A percentile compares a stretch with the other conserved stretches of the same genome.
Evolutionary conservation across 2,329 filamentous ascomycete genomes (phyloP).

Genomic region (Ophiocordyceps camponoti-rufipedis): DNA sequence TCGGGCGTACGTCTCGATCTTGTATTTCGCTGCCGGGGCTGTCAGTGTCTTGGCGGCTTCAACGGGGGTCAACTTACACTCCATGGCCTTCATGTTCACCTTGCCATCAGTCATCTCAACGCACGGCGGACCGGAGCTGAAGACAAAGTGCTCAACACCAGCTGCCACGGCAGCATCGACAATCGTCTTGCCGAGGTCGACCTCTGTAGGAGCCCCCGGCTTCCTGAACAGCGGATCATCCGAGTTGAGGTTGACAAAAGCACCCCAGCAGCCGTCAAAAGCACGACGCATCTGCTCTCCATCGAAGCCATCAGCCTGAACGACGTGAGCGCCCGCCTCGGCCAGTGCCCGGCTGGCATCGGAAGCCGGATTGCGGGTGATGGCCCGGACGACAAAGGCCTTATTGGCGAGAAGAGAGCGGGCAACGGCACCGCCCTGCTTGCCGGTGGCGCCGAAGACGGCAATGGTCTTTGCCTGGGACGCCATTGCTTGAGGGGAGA

Average conservation of each 20-base stretch:
- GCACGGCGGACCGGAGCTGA: slow-evolving; percentile 5
- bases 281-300: neutral
- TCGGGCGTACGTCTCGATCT: slow-evolving; percentile 7
- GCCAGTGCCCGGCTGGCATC: neutral
- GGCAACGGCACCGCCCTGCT: neutral
- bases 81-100: neutral
- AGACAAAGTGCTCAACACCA: slow-evolving; percentile 11
- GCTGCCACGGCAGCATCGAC: slow-evolving; percentile 8
- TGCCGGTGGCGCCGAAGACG: neutral
- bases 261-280: slow-evolving; percentile 4
- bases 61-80: neutral
- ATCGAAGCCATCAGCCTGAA: neutral
- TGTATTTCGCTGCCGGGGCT: slow-evolving; percentile 5
- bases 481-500: neutral
- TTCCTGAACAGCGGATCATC: slow-evolving; percentile 4
- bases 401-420: neutral
- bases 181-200: slow-evolving; percentile 10
- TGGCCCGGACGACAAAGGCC: neutral
- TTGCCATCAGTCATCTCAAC: neutral
- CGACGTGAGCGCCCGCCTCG: neutral
- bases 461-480: neutral
- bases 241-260: slow-evolving; percentile 6
- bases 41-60: neutral
- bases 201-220: slow-evolving; percentile 8
- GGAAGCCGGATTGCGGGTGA: neutral